Base-by-base conservation (phyloP, 2,329 filamentous ascomycete genomes). In the Xylaria sp. region DNA sequence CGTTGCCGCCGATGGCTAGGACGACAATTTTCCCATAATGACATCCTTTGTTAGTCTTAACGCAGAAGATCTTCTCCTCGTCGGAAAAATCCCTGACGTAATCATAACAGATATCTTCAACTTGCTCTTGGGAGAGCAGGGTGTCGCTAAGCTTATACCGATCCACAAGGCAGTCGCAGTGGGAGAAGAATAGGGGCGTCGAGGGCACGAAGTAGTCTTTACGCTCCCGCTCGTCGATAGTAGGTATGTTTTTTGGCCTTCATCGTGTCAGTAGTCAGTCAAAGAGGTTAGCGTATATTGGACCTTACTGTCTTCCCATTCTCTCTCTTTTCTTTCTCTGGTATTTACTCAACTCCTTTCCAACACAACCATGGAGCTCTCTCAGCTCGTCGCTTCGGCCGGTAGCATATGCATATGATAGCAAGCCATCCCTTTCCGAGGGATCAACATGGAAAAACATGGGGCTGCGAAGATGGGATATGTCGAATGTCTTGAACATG, bases 371-470 rank as follows among this genome's bases (percentile, higher is more conserved):
- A 0, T 85, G 82, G 57, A 95, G 90, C 79, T 94, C 91, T 55
- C 87, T 83, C 9, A 94, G 79, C 74, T 95, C 91, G 5, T 81
- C 79, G 66, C 89, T 85, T n/a, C 89, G 81, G 0, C 85, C 85
- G 21, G 86, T 82, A 65, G 87, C 84, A 73, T 92, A 89, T 0
- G 91, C 86, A 79, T 90, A 92, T 0, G 89, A 90, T 25, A 94
- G 81, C 73, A 95, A 81, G 0, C 90, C 90, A 80, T 95, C 92
- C 1, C 92, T 84, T 78, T 95, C 92, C 0, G 87, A 84, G 0
- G 92, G 92, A 75, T 95, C 92, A 16, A 93, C 84, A 75, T 96
- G 92, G 82, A 93, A 95, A 75, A 94, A 92, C 90, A 95, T 92
- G 0, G 92, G 92, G 72, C 91, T 94, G 18, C 92, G 85, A 47